Conservation (phyloP, 352 stramenopile species). For the Lagenidium sp. region DNA sequence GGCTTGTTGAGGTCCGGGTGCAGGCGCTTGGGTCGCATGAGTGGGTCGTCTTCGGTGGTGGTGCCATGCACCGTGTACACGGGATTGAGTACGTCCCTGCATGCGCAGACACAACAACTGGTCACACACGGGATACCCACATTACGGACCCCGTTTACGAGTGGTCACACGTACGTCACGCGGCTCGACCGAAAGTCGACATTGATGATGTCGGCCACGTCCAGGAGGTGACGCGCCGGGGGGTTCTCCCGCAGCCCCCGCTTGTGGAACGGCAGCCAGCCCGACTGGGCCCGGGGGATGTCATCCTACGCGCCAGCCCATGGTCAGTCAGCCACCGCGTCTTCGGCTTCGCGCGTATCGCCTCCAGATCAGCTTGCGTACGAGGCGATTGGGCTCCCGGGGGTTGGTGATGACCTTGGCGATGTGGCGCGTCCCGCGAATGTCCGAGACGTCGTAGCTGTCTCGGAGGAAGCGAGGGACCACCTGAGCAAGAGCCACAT, state of each 20-base stretch:
- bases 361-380: no score
- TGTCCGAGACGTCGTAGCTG: conserved; percentile 66
- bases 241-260: conserved; percentile 34
- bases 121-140: no score
- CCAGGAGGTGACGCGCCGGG: conserved; percentile 51
- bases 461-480: conserved; percentile 60
- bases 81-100: conserved; percentile 60
- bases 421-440: conserved; percentile 50
- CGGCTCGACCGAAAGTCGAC: conserved; percentile 61
- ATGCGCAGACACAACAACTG: neutral
- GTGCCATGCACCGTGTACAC: conserved; percentile 69
- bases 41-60: conserved; percentile 36
- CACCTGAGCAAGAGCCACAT: conserved; percentile 12
- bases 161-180: conserved; percentile 36
- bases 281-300: conserved; percentile 38
- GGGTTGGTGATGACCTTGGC: conserved; percentile 30
- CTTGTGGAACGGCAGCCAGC: conserved; percentile 49
- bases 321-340: no score
- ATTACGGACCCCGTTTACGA: neutral
- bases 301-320: conserved; percentile 42
- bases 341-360: no score
- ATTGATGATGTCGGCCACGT: conserved; percentile 61
- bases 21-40: conserved; percentile 29
- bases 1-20: conserved; percentile 48
- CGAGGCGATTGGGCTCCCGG: conserved; percentile 32